These are phyloP conservation scores for Hypoxylon trugodes DNA, from an alignment of 495 filamentous ascomycete genomes.

Conservation along the genomic window DNA sequence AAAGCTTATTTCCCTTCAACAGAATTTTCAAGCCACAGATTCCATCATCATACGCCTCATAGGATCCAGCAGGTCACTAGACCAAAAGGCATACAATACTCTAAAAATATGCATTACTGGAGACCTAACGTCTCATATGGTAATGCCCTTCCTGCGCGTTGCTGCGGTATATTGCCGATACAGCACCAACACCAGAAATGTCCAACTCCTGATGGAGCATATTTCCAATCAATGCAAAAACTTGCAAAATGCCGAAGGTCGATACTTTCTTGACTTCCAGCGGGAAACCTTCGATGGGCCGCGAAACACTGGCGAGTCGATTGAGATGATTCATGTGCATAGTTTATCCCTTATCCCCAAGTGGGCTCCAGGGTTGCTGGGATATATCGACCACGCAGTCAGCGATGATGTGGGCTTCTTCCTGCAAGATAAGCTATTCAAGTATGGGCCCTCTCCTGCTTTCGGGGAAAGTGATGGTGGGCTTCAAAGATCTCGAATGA, in stretches of 20 bases:
- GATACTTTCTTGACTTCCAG: constrained; percentile 54
- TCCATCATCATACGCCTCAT: constrained; percentile 56
- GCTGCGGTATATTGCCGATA: constrained; percentile 45
- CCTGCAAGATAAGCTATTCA: constrained; percentile 65
- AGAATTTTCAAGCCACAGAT: constrained; percentile 54
- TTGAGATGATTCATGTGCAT: constrained; percentile 38
- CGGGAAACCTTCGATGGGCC: constrained; percentile 45
- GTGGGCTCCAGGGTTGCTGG: constrained; percentile 75
- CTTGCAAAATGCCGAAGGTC: constrained; percentile 52
- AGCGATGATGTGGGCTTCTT: constrained; percentile 63
- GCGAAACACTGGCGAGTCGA: constrained; percentile 39
- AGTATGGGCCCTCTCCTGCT: constrained; percentile 43
- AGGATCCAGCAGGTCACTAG: constrained; percentile 45
- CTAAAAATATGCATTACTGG: constrained; percentile 47
- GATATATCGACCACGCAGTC: constrained; percentile 65
- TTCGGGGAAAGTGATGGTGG: constrained; percentile 43
- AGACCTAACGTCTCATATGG: constrained; percentile 41
- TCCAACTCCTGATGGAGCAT: constrained; percentile 47
- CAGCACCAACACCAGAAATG: constrained; percentile 37
- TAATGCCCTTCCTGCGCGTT: constrained; percentile 51
- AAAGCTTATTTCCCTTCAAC: constrained; percentile 59
- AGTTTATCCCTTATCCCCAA: constrained; percentile 62
- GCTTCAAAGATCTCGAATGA: constrained; percentile 32
- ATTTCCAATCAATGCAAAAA: constrained; percentile 48
- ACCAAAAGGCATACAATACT: constrained; percentile 44